These are phyloP conservation scores for Xanthoconium stramineum DNA, from an alignment of 768 basidiomycete genomes.

Conservation along the genomic window DNA sequence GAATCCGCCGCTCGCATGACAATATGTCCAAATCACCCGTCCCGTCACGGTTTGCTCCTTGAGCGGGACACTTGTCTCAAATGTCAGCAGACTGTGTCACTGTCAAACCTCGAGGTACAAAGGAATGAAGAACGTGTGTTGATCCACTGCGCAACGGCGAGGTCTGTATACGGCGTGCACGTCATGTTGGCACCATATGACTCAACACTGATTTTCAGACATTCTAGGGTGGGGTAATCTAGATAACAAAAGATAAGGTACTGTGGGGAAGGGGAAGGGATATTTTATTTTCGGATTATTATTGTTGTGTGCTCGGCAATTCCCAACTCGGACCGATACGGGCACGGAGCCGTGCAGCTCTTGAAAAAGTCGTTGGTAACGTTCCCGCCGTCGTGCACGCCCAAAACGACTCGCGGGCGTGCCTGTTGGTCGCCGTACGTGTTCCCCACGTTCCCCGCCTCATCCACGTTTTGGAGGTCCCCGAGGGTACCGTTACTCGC, in stretches of 20 bases:
- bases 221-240: constrained; percentile 28
- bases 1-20: constrained; percentile 11
- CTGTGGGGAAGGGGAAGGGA: constrained; percentile 17
- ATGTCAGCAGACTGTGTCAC: background rate
- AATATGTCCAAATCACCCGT: constrained; percentile 1
- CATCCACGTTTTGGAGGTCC: constrained; percentile 26
- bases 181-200: background rate
- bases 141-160: background rate
- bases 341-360: constrained; percentile 18
- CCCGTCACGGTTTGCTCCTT: background rate
- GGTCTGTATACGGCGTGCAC: constrained; percentile 1
- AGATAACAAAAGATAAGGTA: constrained; percentile 24
- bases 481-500: constrained; percentile 19
- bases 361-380: constrained; percentile 8
- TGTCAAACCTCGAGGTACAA: constrained; percentile 3
- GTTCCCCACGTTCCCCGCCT: constrained; percentile 27
- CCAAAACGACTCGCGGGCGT: too few species aligned
- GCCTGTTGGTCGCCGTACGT: constrained; percentile 3
- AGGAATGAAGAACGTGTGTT: constrained; percentile 8
- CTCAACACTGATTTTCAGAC: constrained; percentile 12
- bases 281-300: constrained; percentile 6
- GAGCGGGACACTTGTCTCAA: background rate
- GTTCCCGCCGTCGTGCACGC: background rate
- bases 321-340: constrained; percentile 26
- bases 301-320: constrained; percentile 8